Evolutionary conservation across 768 basidiomycete genomes (phyloP).

Genomic region (Udeniomyces megalosporus): DNA sequence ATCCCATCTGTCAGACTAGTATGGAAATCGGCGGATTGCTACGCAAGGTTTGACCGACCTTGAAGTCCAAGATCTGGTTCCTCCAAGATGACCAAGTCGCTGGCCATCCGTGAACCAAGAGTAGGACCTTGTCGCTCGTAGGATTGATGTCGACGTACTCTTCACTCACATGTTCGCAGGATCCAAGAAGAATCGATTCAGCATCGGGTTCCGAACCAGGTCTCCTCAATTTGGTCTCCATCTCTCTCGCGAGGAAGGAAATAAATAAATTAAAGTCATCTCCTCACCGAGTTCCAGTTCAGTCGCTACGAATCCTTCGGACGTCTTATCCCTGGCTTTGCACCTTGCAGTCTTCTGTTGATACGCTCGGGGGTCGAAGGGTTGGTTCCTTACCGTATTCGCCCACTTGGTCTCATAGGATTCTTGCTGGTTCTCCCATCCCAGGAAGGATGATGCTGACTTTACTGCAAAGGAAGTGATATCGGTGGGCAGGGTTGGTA

Average conservation of each 20-base stretch:
- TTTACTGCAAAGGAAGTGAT: too few relatives aligned
- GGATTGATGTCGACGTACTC: constrained; percentile 54
- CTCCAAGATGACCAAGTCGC: constrained; percentile 61
- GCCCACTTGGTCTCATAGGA: too few relatives aligned
- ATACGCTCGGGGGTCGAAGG: neutral
- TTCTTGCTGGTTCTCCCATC: too few relatives aligned
- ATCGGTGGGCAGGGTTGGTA: too few relatives aligned
- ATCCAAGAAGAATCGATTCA: neutral
- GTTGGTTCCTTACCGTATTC: too few relatives aligned
- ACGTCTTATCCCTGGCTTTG: neutral
- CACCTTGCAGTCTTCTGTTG: constrained; percentile 1
- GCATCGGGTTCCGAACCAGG: neutral
- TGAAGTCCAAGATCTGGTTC: constrained; percentile 50
- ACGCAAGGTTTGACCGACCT: constrained; percentile 31
- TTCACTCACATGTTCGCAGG: constrained; percentile 23
- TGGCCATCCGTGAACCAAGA: constrained; percentile 70
- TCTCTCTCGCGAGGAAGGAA: neutral
- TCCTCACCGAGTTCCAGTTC: too few relatives aligned
- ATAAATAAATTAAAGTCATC: neutral
- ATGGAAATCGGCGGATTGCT: too few relatives aligned
- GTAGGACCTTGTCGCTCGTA: constrained; percentile 36
- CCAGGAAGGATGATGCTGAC: too few relatives aligned
- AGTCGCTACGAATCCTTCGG: neutral
- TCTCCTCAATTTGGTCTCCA: neutral
- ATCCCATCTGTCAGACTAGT: neutral